These are phyloP conservation scores for Podospora didyma DNA, from an alignment of 495 filamentous ascomycete genomes.

Conservation along the genomic window DNA sequence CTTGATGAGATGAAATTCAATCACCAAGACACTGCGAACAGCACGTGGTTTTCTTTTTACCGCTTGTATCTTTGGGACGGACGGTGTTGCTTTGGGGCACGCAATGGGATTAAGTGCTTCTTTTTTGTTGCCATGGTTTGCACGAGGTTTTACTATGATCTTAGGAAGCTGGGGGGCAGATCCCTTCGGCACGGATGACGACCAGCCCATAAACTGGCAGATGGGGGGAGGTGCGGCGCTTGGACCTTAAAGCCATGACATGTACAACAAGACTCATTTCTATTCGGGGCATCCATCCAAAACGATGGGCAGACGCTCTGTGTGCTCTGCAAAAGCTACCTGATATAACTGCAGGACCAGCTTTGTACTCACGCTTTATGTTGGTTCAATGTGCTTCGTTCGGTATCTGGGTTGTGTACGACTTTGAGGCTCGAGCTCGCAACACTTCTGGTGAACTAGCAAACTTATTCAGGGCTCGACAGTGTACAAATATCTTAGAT, in stretches of 20 bases:
- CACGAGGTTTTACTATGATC: conserved; percentile 31
- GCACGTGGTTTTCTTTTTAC: conserved; percentile 26
- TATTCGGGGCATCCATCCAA: not conserved
- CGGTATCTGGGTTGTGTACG: no score
- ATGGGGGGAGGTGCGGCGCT: conserved; percentile 3
- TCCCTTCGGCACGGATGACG: conserved; percentile 22
- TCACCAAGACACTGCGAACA: conserved; percentile 18
- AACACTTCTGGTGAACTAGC: no score
- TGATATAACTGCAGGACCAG: no score
- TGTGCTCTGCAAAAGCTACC: not conserved
- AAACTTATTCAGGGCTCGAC: no score
- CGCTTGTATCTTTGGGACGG: conserved; percentile 42
- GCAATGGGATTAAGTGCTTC: conserved; percentile 33
- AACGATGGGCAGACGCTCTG: not conserved
- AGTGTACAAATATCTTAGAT: no score
- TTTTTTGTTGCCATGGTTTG: conserved; percentile 25
- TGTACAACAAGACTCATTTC: conserved; percentile 25
- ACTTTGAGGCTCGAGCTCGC: no score
- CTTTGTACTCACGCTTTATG: no score
- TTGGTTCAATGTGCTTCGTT: no score
- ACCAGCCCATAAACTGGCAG: conserved; percentile 15
- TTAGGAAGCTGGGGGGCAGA: conserved; percentile 17
- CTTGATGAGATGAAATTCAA: conserved; percentile 25
- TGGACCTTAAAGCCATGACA: conserved; percentile 7
- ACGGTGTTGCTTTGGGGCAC: conserved; percentile 39